Evolutionary conservation across 305 asterid genomes (phyloP).

Genomic region (Fraxinus platypoda): DNA sequence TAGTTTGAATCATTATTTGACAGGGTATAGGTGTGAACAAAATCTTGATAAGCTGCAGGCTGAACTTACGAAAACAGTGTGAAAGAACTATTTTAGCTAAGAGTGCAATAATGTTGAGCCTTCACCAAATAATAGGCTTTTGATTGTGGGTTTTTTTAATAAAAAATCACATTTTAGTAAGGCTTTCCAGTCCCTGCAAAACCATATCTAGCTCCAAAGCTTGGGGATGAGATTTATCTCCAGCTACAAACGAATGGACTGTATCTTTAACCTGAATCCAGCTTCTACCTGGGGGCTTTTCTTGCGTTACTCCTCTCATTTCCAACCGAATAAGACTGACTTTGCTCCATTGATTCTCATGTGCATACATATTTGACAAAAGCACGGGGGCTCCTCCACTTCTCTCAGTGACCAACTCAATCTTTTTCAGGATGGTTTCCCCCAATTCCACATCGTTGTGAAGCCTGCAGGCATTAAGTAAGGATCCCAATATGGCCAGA

Average conservation of each 20-base stretch:
- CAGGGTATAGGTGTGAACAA: too few species aligned
- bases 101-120: too few species aligned
- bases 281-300: conserved; percentile 47
- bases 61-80: too few species aligned
- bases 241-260: conserved; percentile 39
- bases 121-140: too few species aligned
- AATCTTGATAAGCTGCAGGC: too few species aligned
- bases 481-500: conserved; percentile 45
- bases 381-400: conserved; percentile 50
- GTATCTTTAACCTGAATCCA: conserved; percentile 48
- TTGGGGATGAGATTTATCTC: conserved; percentile 31
- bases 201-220: conserved; percentile 29
- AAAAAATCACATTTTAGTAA: conserved; percentile 8
- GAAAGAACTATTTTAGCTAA: too few species aligned
- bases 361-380: conserved; percentile 48
- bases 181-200: conserved; percentile 27
- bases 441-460: conserved; percentile 42
- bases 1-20: too few species aligned
- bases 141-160: not conserved
- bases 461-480: conserved; percentile 43
- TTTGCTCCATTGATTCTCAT: conserved; percentile 43
- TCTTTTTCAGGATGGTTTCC: conserved; percentile 39
- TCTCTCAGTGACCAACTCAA: conserved; percentile 33
- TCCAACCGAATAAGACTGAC: conserved; percentile 38
- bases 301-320: conserved; percentile 32